Conservation (phyloP, 2,329 filamentous ascomycete species). For the Ascomycota sp. region DNA sequence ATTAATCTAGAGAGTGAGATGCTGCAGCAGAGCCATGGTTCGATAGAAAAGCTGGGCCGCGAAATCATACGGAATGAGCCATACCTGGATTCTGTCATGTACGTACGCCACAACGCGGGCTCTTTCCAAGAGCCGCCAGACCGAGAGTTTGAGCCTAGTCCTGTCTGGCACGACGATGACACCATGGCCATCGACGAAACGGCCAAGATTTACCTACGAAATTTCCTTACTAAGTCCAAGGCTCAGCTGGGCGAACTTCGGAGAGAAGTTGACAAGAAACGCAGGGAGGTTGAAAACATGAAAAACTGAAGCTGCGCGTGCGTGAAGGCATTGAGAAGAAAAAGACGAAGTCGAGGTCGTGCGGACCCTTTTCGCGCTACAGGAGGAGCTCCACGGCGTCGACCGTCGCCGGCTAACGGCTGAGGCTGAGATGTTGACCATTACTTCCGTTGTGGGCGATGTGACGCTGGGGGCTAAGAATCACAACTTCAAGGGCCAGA, state of each 20-base stretch:
- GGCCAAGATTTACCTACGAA: conserved; percentile 78
- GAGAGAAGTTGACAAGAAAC: conserved; percentile 68
- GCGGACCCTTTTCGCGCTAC: conserved; percentile 59
- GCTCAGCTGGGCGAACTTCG: conserved; percentile 59
- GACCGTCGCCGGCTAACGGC: conserved; percentile 71
- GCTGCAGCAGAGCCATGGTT: conserved; percentile 49
- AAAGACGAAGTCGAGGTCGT: conserved; percentile 77
- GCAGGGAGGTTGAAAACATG: conserved; percentile 61
- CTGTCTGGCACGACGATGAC: conserved; percentile 90
- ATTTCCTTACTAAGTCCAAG: conserved; percentile 82
- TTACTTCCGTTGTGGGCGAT: conserved; percentile 80
- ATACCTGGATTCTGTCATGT: conserved; percentile 91
- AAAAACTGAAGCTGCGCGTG: conserved; percentile 55
- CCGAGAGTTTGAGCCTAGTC: conserved; percentile 79
- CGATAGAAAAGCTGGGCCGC: conserved; percentile 50
- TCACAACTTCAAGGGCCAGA: conserved; percentile 97
- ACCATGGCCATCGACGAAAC: conserved; percentile 69
- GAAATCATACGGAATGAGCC: conserved; percentile 83
- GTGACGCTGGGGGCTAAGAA: conserved; percentile 81
- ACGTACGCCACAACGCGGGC: conserved; percentile 74
- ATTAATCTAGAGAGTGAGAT: conserved; percentile 63
- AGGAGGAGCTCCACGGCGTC: conserved; percentile 67
- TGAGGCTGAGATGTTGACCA: conserved; percentile 83
- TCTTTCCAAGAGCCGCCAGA: conserved; percentile 68
- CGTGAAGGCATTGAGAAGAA: conserved; percentile 62